A percentile compares a stretch with the other conserved stretches of the same genome.
Evolutionary conservation across 192 early-diverging fungal genomes (phyloP).

Genomic region (Diversispora epigaea): DNA sequence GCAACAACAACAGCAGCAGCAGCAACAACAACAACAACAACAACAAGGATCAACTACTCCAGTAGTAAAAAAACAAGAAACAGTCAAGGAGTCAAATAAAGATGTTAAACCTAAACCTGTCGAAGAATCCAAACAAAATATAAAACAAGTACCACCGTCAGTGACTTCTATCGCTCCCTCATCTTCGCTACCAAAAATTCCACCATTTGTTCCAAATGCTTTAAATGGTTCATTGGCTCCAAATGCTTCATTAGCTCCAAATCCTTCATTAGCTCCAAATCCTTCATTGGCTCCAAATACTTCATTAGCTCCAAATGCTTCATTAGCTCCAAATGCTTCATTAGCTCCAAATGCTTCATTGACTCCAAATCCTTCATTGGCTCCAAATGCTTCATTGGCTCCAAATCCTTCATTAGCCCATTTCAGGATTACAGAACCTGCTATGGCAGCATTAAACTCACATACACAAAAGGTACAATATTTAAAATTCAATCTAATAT

Average conservation of each 20-base stretch:
- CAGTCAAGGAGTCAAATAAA: constrained; percentile 10
- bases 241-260: no score
- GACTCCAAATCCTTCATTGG: no score
- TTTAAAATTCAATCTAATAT: not conserved
- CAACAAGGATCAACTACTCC: constrained; percentile 2
- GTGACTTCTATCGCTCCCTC: not conserved
- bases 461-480: not conserved
- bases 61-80: constrained; percentile 4
- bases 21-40: constrained; percentile 42
- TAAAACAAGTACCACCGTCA: constrained; percentile 5
- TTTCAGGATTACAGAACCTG: constrained; percentile 20
- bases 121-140: constrained; percentile 2
- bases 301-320: not conserved
- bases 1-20: no score
- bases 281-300: not conserved
- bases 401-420: not conserved
- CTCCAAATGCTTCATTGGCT: no score
- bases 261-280: no score
- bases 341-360: no score
- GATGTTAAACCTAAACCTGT: constrained; percentile 13
- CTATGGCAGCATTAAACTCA: constrained; percentile 2
- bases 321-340: not conserved
- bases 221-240: not conserved
- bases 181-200: constrained; percentile 15
- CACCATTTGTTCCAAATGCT: not conserved